A percentile compares a stretch with the other conserved stretches of the same genome.
phyloP scores from a whole-genome alignment of 305 asterid genomes.

The Fraxinus latifolia region DNA sequence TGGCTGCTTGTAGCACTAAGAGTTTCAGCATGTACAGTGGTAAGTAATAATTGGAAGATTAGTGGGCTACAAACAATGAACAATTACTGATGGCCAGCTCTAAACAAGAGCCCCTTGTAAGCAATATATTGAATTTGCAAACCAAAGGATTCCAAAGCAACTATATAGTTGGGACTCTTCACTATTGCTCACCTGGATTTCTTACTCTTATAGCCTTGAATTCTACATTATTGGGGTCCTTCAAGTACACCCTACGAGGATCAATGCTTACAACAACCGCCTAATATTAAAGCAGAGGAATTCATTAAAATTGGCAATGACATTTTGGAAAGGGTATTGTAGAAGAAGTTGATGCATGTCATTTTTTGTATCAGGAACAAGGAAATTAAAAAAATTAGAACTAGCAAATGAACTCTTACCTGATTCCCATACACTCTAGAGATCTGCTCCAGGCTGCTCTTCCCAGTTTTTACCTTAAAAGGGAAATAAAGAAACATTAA shows the following conservation, averaged over 20 bases:
- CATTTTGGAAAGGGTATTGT: background rate
- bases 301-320: background rate
- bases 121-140: background rate
- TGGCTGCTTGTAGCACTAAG: background rate
- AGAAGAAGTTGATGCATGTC: background rate
- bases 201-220: conserved; percentile 64
- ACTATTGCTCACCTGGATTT: conserved; percentile 56
- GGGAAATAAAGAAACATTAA: conserved; percentile 20
- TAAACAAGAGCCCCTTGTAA: background rate
- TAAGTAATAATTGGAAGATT: background rate
- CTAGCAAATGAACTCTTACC: conserved; percentile 35
- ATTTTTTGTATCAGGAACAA: background rate
- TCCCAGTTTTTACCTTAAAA: conserved; percentile 75
- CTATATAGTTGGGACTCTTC: background rate
- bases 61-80: background rate
- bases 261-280: conserved; percentile 98
- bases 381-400: background rate
- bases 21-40: background rate
- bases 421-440: conserved; percentile 93
- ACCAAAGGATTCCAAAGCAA: background rate
- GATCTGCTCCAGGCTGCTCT: conserved; percentile 87
- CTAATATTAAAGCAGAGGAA: conserved; percentile 35
- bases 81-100: background rate
- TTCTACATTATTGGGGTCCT: conserved; percentile 61
- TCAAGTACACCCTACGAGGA: conserved; percentile 79